Evolutionary conservation across 768 basidiomycete species (phyloP).

Genomic region (Hypholoma fasciculare): DNA sequence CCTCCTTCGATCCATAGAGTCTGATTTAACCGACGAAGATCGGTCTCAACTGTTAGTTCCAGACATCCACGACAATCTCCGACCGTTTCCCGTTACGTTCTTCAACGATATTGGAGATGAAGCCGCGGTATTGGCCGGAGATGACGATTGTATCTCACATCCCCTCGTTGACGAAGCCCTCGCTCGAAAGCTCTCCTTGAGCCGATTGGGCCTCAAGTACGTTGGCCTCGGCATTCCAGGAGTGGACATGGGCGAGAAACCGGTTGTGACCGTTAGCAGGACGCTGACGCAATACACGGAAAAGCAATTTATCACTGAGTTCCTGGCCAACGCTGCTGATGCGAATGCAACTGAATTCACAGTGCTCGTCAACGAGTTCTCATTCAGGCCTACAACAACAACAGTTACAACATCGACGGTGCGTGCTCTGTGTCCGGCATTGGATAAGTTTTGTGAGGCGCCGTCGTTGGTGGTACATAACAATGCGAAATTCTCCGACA

Average conservation of each 20-base stretch:
- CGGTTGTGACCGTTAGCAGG: slow-evolving; percentile 41
- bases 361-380: slow-evolving; percentile 36
- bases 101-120: slow-evolving; percentile 44
- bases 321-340: slow-evolving; percentile 55
- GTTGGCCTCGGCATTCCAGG: slow-evolving; percentile 27
- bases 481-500: slow-evolving; percentile 35
- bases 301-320: slow-evolving; percentile 46
- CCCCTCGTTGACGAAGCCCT: slow-evolving; percentile 29
- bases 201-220: slow-evolving; percentile 32
- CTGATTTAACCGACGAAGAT: slow-evolving; percentile 19
- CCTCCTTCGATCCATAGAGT: slow-evolving; percentile 29
- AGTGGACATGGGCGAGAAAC: slow-evolving; percentile 43
- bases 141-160: slow-evolving; percentile 28
- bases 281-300: slow-evolving; percentile 41
- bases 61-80: slow-evolving; percentile 25
- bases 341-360: slow-evolving; percentile 45
- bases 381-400: not conserved
- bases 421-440: slow-evolving; percentile 26
- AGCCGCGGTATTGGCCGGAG: slow-evolving; percentile 19
- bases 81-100: slow-evolving; percentile 25
- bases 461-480: slow-evolving; percentile 48
- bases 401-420: not conserved
- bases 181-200: slow-evolving; percentile 28
- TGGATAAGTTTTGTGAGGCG: slow-evolving; percentile 33
- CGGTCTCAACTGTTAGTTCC: slow-evolving; percentile 34